phyloP scores from a whole-genome alignment of 805 yeast species.

The Barnettozyma pratensis region DNA sequence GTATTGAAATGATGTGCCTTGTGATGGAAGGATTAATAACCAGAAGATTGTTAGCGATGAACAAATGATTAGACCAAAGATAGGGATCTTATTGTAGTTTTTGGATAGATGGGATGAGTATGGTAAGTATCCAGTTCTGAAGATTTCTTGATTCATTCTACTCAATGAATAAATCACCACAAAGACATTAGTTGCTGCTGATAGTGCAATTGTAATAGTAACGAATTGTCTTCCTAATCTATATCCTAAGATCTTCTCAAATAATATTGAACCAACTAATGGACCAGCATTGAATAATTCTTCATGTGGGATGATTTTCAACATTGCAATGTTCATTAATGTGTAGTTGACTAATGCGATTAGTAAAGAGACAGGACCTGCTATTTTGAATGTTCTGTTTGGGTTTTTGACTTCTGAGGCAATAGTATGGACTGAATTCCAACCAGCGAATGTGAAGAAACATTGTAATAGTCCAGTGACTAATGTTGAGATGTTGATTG shows the following conservation, averaged over 20 bases:
- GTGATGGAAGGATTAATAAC: constrained; percentile 30
- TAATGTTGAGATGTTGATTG: constrained; percentile 38
- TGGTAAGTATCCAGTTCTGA: constrained; percentile 60
- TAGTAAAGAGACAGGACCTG: constrained; percentile 52
- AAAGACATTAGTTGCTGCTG: constrained; percentile 58
- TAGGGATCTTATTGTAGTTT: constrained; percentile 53
- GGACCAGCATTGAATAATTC: constrained; percentile 53
- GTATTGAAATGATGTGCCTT: constrained; percentile 34
- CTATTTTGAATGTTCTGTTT: constrained; percentile 48
- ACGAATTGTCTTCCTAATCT: constrained; percentile 48
- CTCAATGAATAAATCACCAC: constrained; percentile 57
- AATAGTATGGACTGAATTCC: constrained; percentile 58
- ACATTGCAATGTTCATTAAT: constrained; percentile 50
- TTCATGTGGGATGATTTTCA: constrained; percentile 47
- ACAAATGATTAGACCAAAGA: constrained; percentile 39
- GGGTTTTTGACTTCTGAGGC: constrained; percentile 61
- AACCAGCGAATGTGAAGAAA: constrained; percentile 56
- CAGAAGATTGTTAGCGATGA: constrained; percentile 29
- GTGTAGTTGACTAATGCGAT: constrained; percentile 44
- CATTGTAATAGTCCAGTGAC: constrained; percentile 55
- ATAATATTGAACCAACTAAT: constrained; percentile 52
- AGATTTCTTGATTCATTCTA: constrained; percentile 59
- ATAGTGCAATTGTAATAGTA: constrained; percentile 53
- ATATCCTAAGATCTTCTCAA: constrained; percentile 50
- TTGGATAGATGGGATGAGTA: constrained; percentile 46